Evolutionary conservation across 2,329 filamentous ascomycete genomes (phyloP), one percentile per base, ranked within the genome.

Genomic region (Ophiostoma tasmaniense): DNA sequence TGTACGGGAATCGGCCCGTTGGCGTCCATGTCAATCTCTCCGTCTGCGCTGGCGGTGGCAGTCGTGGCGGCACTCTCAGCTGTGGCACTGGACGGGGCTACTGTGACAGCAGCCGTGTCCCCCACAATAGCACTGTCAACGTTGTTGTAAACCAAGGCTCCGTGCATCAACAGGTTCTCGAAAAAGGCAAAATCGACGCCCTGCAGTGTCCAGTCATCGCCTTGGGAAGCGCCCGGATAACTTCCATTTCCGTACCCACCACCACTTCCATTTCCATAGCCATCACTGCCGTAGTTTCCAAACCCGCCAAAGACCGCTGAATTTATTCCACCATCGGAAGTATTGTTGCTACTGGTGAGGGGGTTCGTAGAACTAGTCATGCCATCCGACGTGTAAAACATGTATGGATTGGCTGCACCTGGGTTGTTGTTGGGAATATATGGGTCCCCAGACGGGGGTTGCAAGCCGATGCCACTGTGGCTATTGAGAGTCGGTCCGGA

Each of bases 131-230:
- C 7, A 64, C 25, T 13, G 25, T 33, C n/a, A 4, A 7, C 33
- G 10, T 20, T 37, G n/a, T 1, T 10, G 14, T 68, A 22, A 1
- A 37, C 45, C 37, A 70, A 22, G 1, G 62, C 66, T 14, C 67
- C 64, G 22, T 70, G 67, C 67, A 71, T 66, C 37, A 75, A 64
- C 5, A 74, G 52, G 45, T 70, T 75, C 67, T 76, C 74, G 37
- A 77, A 76, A 35, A 78, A 78, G 1, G 76, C 76, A 66, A 73
- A 74, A 66, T 78, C 76, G 0, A 78, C 74, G 6, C 76, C 76
- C 68, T 78, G 75, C 39, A 78, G 75, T 0, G 73, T 73, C 76
- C 76, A 78, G 64, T 78, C 76, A 52, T 77, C 74, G 14, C 68
- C 66, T 2, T 71, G 25, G 1, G 30, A 65, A 25, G 30, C 14